phyloP scores from a whole-genome alignment of 768 basidiomycete species.

The Boletellus ananas region DNA sequence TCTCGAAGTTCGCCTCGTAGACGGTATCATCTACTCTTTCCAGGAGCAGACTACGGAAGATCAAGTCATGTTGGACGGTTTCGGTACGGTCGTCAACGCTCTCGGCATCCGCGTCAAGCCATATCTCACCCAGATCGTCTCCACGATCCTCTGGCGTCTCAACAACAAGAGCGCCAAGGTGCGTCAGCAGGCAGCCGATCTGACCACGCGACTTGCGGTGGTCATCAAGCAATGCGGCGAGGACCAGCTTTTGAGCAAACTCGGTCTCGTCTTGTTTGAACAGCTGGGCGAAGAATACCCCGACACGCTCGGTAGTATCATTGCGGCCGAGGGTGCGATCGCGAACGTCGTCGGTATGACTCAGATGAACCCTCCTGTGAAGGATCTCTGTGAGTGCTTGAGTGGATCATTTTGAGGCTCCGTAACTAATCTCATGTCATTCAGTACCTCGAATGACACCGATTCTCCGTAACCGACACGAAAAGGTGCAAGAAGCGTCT shows the following conservation, averaged over 20 bases:
- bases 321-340: slow-evolving; percentile 97
- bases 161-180: slow-evolving; percentile 99
- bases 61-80: slow-evolving; percentile 98
- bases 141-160: slow-evolving; percentile 97
- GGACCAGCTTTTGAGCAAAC: slow-evolving; percentile 90
- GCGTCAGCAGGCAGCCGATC: slow-evolving; percentile 97
- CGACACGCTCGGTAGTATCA: slow-evolving; percentile 98
- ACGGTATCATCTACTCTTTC: slow-evolving; percentile 99
- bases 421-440: slow-evolving; percentile 2
- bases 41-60: slow-evolving; percentile 99
- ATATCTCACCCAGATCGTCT: slow-evolving; percentile 97
- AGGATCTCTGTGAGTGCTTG: slow-evolving; percentile 84
- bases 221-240: slow-evolving; percentile 99
- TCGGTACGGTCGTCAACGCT: slow-evolving; percentile 96
- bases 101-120: slow-evolving; percentile 96
- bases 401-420: background rate
- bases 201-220: slow-evolving; percentile 91
- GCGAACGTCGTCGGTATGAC: slow-evolving; percentile 99
- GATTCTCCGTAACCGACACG: slow-evolving; percentile 97
- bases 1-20: slow-evolving; percentile 89
- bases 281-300: slow-evolving; percentile 99
- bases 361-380: slow-evolving; percentile 99
- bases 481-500: slow-evolving; percentile 98
- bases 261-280: slow-evolving; percentile 95
- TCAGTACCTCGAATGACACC: slow-evolving; percentile 99